Conservation (phyloP, 1,284 basidiomycete genomes). For the Cutaneotrichosporon curvatum region DNA sequence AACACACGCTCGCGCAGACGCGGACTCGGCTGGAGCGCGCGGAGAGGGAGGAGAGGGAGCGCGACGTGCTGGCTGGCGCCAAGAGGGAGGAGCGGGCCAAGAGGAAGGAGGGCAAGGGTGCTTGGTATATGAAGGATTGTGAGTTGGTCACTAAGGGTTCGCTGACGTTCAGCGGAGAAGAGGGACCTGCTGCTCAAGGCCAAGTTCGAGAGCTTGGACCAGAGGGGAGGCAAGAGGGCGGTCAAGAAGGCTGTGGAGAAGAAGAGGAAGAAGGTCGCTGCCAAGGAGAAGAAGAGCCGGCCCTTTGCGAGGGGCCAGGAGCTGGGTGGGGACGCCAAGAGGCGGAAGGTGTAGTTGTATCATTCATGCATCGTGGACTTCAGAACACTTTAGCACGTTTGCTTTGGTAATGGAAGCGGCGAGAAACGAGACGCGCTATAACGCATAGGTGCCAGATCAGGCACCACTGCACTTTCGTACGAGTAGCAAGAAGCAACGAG, state of each 20-base stretch:
- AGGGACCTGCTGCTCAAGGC: slow-evolving; percentile 64
- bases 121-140: slow-evolving; percentile 85
- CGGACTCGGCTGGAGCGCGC: slow-evolving; percentile 74
- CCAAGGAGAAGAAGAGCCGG: slow-evolving; percentile 80
- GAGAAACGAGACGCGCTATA: too few species aligned
- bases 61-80: slow-evolving; percentile 56
- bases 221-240: slow-evolving; percentile 64
- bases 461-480: too few species aligned
- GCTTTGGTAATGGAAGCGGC: too few species aligned
- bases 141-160: slow-evolving; percentile 5
- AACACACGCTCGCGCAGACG: slow-evolving; percentile 65
- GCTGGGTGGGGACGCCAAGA: slow-evolving; percentile 19
- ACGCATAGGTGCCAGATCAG: too few species aligned
- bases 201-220: slow-evolving; percentile 66
- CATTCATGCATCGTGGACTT: slow-evolving; percentile 1
- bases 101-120: slow-evolving; percentile 65
- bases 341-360: slow-evolving; percentile 11
- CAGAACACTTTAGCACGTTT: too few species aligned
- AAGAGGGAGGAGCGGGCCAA: slow-evolving; percentile 67
- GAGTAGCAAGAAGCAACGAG: too few species aligned
- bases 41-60: slow-evolving; percentile 61
- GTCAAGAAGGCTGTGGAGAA: slow-evolving; percentile 83
- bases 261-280: slow-evolving; percentile 74
- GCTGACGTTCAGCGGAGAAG: slow-evolving; percentile 58
- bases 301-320: slow-evolving; percentile 53